Conservation (phyloP, 164 flowering plant species). For the Aristolochia fimbriata region DNA sequence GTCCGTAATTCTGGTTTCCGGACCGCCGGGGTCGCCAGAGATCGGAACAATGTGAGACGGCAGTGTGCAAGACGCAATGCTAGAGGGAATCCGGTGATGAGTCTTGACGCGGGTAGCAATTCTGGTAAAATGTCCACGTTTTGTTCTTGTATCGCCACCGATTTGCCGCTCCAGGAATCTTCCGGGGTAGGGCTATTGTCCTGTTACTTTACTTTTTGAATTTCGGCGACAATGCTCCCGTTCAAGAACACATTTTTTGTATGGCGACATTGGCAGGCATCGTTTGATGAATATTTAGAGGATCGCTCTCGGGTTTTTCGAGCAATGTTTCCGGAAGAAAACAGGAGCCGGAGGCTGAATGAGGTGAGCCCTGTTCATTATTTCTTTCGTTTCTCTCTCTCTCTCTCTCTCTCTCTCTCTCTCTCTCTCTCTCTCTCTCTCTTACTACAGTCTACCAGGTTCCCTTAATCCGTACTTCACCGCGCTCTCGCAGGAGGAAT, state of each 20-base stretch:
- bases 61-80: too few species aligned
- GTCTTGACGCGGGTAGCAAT: too few species aligned
- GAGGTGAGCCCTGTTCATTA: slow-evolving; percentile 27
- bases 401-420: background rate
- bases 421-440: background rate
- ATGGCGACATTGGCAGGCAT: slow-evolving; percentile 35
- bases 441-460: background rate
- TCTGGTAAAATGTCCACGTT: slow-evolving; percentile 1
- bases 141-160: slow-evolving; percentile 3
- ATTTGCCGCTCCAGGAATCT: slow-evolving; percentile 8
- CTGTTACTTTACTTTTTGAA: background rate
- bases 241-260: background rate
- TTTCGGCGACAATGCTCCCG: background rate
- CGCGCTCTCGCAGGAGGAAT: slow-evolving; percentile 49
- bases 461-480: background rate
- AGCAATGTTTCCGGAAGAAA: slow-evolving; percentile 77
- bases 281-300: slow-evolving; percentile 65
- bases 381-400: background rate
- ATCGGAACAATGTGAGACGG: too few species aligned
- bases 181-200: background rate
- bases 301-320: slow-evolving; percentile 58
- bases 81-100: too few species aligned
- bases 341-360: slow-evolving; percentile 50
- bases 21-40: too few species aligned
- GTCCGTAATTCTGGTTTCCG: too few species aligned